Base-by-base conservation (phyloP, 805 yeast species). In the Ogataea siamensis region DNA sequence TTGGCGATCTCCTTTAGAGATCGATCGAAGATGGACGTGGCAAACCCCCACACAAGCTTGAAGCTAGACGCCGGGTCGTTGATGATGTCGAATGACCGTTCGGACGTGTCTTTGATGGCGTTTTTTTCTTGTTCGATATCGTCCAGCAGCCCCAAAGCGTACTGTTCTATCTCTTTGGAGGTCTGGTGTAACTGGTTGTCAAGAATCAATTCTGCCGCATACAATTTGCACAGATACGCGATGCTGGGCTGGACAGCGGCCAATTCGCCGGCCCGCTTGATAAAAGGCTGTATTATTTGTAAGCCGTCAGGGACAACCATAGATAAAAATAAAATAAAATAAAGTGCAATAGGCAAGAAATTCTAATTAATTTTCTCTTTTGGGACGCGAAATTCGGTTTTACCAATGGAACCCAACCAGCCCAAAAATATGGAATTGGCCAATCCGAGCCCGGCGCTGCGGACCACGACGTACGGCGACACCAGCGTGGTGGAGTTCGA, bases 201-300 rank as follows among this genome's bases (percentile, higher is more conserved):
- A 14, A 91, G 63, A 3, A 91, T 79, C 50, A 76, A 68, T 58
- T 89, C 91, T 3, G 85, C 80, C 0, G 88, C 85, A 54, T 83
- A 81, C 34, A 83, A 56, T 58, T 69, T 71, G 60, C 93, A 83
- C 59, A 74, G 84, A 60, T 86, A 87, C 5, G 91, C 68, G 19
- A 87, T 73, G 8, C 81, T 63, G 0, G 94, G 88, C 45, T 85
- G 82, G 7, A 68, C 71, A 0, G 50, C 42, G 13, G 62, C 67
- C 27, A 86, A 52, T 49, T 87, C 95, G 7, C 57, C 59, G 14
- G 87, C 68, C 6, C 89, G 69, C 5, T 66, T 60, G 12, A 80
- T 58, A 46, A 57, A 78, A 0, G 80, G 73, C 0, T 69, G 60
- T 24, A 77, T 63, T 46, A 67, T 67, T 31, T 50, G 32, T 3